phyloP scores from a whole-genome alignment of 2,329 filamentous ascomycete species.

The Trichoderma sp. region DNA sequence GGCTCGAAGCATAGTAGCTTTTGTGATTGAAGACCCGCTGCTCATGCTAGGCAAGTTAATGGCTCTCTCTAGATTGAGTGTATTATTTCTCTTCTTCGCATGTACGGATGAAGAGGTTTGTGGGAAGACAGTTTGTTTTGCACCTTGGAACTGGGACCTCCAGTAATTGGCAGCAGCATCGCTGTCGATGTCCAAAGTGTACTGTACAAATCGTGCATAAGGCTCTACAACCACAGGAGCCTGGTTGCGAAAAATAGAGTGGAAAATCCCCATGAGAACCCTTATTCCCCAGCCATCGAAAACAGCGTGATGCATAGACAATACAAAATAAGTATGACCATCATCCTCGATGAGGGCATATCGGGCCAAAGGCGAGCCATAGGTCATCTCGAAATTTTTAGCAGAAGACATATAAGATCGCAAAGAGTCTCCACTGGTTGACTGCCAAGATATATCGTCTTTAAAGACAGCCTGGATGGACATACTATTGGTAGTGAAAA shows the following conservation, averaged over 20 bases:
- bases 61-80: not conserved
- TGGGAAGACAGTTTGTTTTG: conserved; percentile 18
- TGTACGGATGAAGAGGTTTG: not conserved
- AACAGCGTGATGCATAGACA: conserved; percentile 23
- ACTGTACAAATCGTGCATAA: conserved; percentile 14
- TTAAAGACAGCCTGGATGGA: conserved; percentile 20
- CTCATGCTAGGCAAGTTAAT: not conserved
- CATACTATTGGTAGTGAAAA: conserved; percentile 16
- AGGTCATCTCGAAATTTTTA: not conserved
- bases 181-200: not conserved
- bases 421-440: not conserved
- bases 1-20: conserved; percentile 23
- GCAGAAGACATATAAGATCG: conserved; percentile 1
- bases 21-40: conserved; percentile 18
- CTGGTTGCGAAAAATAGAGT: not conserved
- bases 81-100: not conserved
- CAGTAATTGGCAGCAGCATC: conserved; percentile 18
- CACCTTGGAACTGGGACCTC: conserved; percentile 19
- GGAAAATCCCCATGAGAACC: not conserved
- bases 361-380: not conserved
- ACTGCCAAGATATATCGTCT: conserved; percentile 15
- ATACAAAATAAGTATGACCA: conserved; percentile 14
- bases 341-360: conserved; percentile 7
- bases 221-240: not conserved
- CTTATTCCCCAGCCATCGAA: conserved; percentile 23